Conservation (phyloP, 1,139 yeast species). For the Debaryomycetaceae sp. region DNA sequence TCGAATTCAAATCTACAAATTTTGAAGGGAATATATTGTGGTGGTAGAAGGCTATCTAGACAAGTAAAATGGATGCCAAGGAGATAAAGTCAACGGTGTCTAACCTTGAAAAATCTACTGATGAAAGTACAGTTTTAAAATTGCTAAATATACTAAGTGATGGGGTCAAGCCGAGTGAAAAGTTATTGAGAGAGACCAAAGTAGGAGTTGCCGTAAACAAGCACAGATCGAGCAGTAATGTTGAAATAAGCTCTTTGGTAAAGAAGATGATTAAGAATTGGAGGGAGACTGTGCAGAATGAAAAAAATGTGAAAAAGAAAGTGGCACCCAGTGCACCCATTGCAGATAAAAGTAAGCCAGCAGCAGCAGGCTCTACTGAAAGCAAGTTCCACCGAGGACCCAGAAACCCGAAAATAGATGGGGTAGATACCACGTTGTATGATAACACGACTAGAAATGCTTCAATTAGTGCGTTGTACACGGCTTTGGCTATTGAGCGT, state of each 20-base stretch:
- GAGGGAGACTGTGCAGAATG: constrained; percentile 86
- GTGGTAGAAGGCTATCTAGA: background rate
- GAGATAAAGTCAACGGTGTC: constrained; percentile 71
- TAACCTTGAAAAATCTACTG: constrained; percentile 70
- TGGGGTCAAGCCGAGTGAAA: constrained; percentile 82
- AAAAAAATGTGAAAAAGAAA: constrained; percentile 49
- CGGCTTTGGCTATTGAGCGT: constrained; percentile 84
- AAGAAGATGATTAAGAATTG: constrained; percentile 80
- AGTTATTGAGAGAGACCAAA: constrained; percentile 83
- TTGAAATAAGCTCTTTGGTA: constrained; percentile 66
- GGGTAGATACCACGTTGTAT: constrained; percentile 65
- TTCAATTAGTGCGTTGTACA: constrained; percentile 78
- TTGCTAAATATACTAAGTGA: constrained; percentile 64
- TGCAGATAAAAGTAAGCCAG: constrained; percentile 3
- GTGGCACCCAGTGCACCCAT: constrained; percentile 6
- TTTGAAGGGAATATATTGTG: too few species aligned
- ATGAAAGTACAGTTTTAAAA: constrained; percentile 63
- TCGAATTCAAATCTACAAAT: background rate
- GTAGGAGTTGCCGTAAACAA: constrained; percentile 97
- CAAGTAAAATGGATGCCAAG: constrained; percentile 55
- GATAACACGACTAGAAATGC: constrained; percentile 80
- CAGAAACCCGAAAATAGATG: constrained; percentile 78
- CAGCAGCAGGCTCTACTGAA: constrained; percentile 19
- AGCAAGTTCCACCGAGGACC: constrained; percentile 40
- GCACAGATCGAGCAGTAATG: constrained; percentile 65